Evolutionary conservation across 2,329 filamentous ascomycete genomes (phyloP), one percentile per base, ranked within the genome.

Genomic region (Dactylella cylindrospora): DNA sequence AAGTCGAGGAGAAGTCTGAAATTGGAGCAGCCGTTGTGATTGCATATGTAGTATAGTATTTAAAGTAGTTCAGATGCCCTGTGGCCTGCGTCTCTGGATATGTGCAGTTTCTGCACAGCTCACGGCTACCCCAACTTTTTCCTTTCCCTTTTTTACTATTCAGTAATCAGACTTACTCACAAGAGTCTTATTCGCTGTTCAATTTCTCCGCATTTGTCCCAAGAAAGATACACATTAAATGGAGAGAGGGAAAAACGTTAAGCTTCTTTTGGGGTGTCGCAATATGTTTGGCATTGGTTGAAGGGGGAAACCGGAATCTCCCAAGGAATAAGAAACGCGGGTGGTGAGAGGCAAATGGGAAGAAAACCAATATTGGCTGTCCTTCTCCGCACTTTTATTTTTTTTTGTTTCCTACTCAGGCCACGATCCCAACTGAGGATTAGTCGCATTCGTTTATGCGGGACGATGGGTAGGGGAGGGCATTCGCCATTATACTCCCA

Each of bases 251-350:
- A 15, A 15, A 29, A 29, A 43, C 15, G 15, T 23, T 32, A 20
- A 50, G 32, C n/a, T n/a, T 25, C 46, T 26, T 35, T 10, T 10
- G 17, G 17, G 19, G 22, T 33, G 40, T 62, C 57, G 57, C 57
- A n/a, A n/a, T n/a, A n/a, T n/a, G n/a, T 53, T 54, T 38, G 45
- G 36, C 45, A 46, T 49, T 39, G 40, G 49, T 49, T 25, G 54
- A 62, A 62, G 40, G 38, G 57, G 57, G 43, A 62, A 40, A 50
- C 39, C 35, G 43, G 44, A 62, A 54, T 20, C 35, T 33, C 26
- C 43, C n/a, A 38, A 44, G 23, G 20, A 62, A 54, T 54, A 62
- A 49, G 57, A 62, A 62, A 39, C 41, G 46, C 38, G 26, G 54
- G 44, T 49, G 49, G 57, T 62, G 49, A n/a, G n/a, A n/a, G n/a